Evolutionary conservation across 2,329 filamentous ascomycete genomes (phyloP).

Genomic region (Diaporthe australafricana): DNA sequence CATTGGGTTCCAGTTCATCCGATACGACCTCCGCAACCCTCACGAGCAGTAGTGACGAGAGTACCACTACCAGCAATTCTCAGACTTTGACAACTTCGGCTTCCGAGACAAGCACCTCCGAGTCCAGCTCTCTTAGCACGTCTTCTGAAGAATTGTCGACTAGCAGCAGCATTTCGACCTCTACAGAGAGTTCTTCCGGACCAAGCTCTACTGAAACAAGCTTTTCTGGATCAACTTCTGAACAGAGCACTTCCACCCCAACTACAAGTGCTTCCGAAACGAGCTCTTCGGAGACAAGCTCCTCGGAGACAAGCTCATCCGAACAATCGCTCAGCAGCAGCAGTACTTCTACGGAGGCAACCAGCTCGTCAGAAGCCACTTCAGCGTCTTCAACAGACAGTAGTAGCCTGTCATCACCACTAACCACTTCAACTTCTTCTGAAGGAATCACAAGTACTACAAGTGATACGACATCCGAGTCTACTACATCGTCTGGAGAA

Average conservation of each 20-base stretch:
- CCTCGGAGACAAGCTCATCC: neutral
- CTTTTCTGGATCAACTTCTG: neutral
- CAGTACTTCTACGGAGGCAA: neutral
- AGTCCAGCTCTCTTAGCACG: neutral
- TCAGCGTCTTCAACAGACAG: neutral
- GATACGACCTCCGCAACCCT: neutral
- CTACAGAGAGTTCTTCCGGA: neutral
- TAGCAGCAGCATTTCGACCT: neutral
- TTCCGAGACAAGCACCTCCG: neutral
- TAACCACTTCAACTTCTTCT: neutral
- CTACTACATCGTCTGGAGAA: neutral
- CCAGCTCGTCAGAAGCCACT: neutral
- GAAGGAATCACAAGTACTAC: neutral
- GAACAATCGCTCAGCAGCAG: neutral
- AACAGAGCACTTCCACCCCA: neutral
- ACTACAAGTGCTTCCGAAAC: neutral
- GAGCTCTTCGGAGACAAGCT: neutral
- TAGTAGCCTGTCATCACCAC: neutral
- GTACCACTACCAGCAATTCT: neutral
- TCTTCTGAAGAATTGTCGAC: neutral
- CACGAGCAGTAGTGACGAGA: neutral
- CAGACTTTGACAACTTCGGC: neutral
- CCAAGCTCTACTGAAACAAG: neutral
- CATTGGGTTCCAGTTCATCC: neutral
- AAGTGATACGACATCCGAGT: neutral